phyloP scores from a whole-genome alignment of 2,329 filamentous ascomycete species.

The Colletotrichum sp. region DNA sequence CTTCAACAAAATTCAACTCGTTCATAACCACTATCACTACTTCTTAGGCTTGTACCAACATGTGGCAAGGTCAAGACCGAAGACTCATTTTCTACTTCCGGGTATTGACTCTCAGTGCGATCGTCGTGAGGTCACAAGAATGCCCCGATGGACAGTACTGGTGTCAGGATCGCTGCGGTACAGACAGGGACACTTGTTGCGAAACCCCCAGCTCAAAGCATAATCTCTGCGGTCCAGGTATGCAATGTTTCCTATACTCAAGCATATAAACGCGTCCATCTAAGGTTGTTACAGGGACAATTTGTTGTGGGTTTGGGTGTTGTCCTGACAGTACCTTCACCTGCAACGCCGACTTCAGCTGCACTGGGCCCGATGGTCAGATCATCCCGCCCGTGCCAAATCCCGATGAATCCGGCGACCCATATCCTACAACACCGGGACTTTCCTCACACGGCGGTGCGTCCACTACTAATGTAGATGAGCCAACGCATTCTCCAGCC shows the following conservation, averaged over 20 bases:
- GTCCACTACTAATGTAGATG: accelerated
- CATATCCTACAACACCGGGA: accelerated
- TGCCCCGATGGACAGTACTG: background rate
- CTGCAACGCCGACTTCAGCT: background rate
- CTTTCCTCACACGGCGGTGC: accelerated
- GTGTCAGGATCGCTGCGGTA: background rate
- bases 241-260: accelerated
- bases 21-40: accelerated
- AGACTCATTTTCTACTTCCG: background rate
- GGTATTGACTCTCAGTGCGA: accelerated
- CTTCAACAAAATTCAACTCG: background rate
- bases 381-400: background rate
- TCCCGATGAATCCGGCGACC: accelerated
- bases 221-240: background rate
- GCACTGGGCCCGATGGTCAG: background rate
- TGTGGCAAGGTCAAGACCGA: background rate
- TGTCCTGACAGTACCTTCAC: background rate
- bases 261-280: accelerated
- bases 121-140: background rate
- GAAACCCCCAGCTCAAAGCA: background rate
- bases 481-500: background rate
- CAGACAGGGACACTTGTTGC: background rate
- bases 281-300: background rate
- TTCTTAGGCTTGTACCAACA: background rate
- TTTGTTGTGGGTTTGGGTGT: background rate